Evolutionary conservation across 2,329 filamentous ascomycete species (phyloP), one percentile per base, ranked within the genome.

Genomic region (Scedosporium dehoogii): DNA sequence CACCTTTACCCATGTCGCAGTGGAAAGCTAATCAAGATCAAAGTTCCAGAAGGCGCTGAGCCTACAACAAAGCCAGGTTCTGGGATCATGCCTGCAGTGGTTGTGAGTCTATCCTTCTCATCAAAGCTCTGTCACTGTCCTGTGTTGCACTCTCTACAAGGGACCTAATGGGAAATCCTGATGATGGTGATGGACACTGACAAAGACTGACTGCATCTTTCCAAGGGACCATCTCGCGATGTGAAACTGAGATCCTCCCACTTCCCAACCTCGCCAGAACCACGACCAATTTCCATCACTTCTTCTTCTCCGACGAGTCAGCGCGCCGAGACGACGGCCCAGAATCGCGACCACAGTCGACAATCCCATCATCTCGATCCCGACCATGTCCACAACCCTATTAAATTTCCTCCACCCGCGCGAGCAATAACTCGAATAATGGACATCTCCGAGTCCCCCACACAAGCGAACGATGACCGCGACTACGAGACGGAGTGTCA

Each of bases 381-480:
- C 27, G 27, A 53, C 4, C 18, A 60, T 60, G 59, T 21, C 44
- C 59, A 27, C 44, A 44, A 33, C 21, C 23, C 51, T 3, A 27
- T 25, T 7, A 55, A 23, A 25, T 25, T 55, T 1, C 51, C 51
- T 23, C 23, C 51, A 23, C 51, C 51, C 18, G 23, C 23, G 23
- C 51, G 51, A 55, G 51, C 51, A 23, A 18, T 38, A 44, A n/a
- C 27, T 21, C 18, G 42, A 21, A 58, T 42, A 48, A 64, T 62
- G 58, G 61, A 64, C 25, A 42, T 59, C 23, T 65, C 64, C 21
- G 60, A 65, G 14, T 64, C 81, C 9, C 79, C 79, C 1, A 85
- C 83, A 1, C 83, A 85, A 70, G 73, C 77, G 63, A 85, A 85
- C 66, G 77, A 79, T 55, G 81, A 76, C 57, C 79, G 82, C 44